Base-by-base conservation (phyloP, 2,329 filamentous ascomycete species). In the Volutella citrinella region DNA sequence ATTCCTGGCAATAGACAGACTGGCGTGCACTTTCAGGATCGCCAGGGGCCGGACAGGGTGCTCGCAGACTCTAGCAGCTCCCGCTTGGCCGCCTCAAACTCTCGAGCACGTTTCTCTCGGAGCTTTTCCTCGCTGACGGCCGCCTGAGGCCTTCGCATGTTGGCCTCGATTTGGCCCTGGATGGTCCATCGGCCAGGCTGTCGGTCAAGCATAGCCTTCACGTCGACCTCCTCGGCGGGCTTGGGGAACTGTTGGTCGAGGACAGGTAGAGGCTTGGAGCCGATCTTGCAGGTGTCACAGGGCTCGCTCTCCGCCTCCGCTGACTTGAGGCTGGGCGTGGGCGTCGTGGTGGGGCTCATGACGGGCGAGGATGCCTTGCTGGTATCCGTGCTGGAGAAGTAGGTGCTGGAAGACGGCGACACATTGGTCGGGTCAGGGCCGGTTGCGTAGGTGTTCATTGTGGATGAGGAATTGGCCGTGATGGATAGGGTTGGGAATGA, bases 31-130 rank as follows among this genome's bases (percentile, higher is more conserved):
- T n/a, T n/a, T n/a, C 16, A 42, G 8, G 28, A 30, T 30, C 39
- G 28, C 27, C 29, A 36, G 25, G 20, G 19, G 26, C 33, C 32
- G n/a, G n/a, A n/a, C n/a, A n/a, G n/a, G n/a, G n/a, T n/a, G n/a
- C n/a, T n/a, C n/a, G n/a, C n/a, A n/a, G n/a, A n/a, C n/a, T n/a
- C 60, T 12, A 70, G 61, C 12, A 77, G 57, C 20, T 71, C 61
- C 39, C 52, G 57, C 63, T 77, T 78, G 18, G 62, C 63, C 21
- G 63, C 61, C 32, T 70, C 69, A 23, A 76, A 60, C 27, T 67
- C 63, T 38, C 53, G 55, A 12, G 56, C 55, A 23, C 61, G 57
- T 38, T 56, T 53, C 27, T 64, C 63, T 27, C 58, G 53, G 38
- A 58, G 51, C 22, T 56, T 43, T 13, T 59, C 37, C 10, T 47